A percentile compares a stretch with the other conserved stretches of the same genome.
These are phyloP conservation scores for Glaciozyma martinii DNA, from an alignment of 768 basidiomycete genomes.

Conservation along the genomic window DNA sequence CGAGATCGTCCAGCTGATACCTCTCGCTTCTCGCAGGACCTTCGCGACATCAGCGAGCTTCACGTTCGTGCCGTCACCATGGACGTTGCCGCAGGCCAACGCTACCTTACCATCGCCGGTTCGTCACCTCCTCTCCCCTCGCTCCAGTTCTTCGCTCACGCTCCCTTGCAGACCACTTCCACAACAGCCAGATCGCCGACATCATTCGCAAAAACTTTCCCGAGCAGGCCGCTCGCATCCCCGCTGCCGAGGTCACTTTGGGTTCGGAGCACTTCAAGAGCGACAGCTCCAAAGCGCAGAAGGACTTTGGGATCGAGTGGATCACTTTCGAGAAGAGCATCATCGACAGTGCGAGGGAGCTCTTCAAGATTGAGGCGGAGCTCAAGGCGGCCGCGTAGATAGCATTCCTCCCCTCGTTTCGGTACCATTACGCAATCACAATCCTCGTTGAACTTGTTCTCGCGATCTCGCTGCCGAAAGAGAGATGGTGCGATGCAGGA, in stretches of 20 bases:
- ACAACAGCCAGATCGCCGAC: constrained; percentile 12
- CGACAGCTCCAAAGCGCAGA: constrained; percentile 18
- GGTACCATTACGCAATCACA: too few relatives aligned
- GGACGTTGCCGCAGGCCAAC: constrained; percentile 21
- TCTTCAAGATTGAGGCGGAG: constrained; percentile 21
- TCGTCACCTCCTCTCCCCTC: neutral
- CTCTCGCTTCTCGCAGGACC: constrained; percentile 5
- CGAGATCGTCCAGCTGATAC: neutral
- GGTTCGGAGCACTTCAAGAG: constrained; percentile 16
- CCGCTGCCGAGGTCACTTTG: neutral
- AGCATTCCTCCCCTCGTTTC: too few relatives aligned
- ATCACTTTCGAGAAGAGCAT: constrained; percentile 16
- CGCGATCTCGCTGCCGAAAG: too few relatives aligned
- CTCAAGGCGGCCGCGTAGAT: constrained; percentile 15
- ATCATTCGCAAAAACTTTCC: constrained; percentile 21
- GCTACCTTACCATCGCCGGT: constrained; percentile 24
- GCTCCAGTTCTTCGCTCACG: neutral
- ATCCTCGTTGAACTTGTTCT: too few relatives aligned
- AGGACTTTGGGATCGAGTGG: constrained; percentile 21
- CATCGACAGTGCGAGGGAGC: constrained; percentile 14
- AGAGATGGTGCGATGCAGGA: too few relatives aligned
- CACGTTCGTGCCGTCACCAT: constrained; percentile 21
- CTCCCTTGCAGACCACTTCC: constrained; percentile 5
- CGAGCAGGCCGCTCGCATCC: constrained; percentile 16
- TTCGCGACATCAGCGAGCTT: constrained; percentile 22